Conservation (phyloP, 768 basidiomycete species). For the Exidia glandulosa region DNA sequence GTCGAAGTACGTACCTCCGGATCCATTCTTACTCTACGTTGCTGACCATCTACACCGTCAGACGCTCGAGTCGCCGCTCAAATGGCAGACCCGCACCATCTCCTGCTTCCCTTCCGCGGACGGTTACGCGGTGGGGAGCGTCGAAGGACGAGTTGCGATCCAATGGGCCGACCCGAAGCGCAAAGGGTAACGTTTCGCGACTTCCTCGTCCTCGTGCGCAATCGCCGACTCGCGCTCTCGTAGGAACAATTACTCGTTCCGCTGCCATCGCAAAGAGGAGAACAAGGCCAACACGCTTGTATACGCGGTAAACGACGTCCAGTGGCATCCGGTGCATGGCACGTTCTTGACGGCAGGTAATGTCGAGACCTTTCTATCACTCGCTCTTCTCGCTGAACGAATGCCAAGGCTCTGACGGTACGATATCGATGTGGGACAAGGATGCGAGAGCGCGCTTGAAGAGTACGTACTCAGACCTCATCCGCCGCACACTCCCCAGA, state of each 20-base stretch:
- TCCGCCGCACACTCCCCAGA: not conserved
- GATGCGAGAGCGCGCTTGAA: slow-evolving; percentile 27
- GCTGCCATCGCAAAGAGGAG: slow-evolving; percentile 33
- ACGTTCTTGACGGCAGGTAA: slow-evolving; percentile 37
- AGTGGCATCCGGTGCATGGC: slow-evolving; percentile 42
- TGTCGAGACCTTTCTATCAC: slow-evolving; percentile 21
- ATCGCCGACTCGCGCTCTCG: slow-evolving; percentile 6
- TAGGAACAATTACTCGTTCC: slow-evolving; percentile 49
- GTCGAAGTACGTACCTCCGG: slow-evolving; percentile 5
- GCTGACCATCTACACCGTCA: slow-evolving; percentile 3
- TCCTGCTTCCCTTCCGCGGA: slow-evolving; percentile 9
- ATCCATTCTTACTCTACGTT: not conserved
- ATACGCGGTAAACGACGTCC: slow-evolving; percentile 46
- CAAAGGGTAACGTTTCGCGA: not conserved
- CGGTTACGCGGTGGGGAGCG: slow-evolving; percentile 7
- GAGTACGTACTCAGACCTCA: slow-evolving; percentile 2
- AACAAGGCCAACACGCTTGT: slow-evolving; percentile 34
- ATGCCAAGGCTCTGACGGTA: slow-evolving; percentile 12
- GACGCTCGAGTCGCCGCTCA: slow-evolving; percentile 25
- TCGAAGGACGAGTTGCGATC: slow-evolving; percentile 26
- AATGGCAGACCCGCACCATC: slow-evolving; percentile 19
- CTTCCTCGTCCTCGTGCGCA: slow-evolving; percentile 4
- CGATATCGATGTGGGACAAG: slow-evolving; percentile 22
- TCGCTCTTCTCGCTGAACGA: not conserved
- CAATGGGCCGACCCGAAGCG: slow-evolving; percentile 17